Percentiles rank a stretch among this genome's conserved stretches.
Evolutionary conservation across 2,329 filamentous ascomycete genomes (phyloP).

Genomic region (Penicillium italicum): DNA sequence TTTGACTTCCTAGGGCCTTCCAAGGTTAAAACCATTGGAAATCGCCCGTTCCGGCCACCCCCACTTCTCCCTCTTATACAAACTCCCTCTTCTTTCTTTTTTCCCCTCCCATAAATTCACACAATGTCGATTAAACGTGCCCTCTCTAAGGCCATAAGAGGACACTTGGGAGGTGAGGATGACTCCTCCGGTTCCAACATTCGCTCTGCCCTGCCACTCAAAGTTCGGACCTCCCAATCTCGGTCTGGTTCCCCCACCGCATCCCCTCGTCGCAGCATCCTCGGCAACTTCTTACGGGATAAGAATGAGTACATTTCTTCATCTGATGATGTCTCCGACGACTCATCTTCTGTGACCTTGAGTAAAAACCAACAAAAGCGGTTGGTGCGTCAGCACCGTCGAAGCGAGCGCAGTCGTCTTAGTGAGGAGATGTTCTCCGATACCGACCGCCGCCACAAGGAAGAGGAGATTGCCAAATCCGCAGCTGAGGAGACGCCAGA

Average conservation of each 20-base stretch:
- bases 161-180: constrained; percentile 26
- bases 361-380: constrained; percentile 48
- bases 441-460: constrained; percentile 40
- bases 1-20: not conserved
- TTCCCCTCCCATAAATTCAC: not conserved
- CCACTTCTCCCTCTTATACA: constrained; percentile 7
- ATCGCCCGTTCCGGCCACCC: constrained; percentile 14
- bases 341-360: constrained; percentile 34
- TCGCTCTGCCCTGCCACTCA: constrained; percentile 21
- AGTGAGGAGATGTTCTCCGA: constrained; percentile 45
- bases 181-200: constrained; percentile 21
- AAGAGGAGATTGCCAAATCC: constrained; percentile 47
- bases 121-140: constrained; percentile 48
- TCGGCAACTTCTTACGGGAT: constrained; percentile 41
- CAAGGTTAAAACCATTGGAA: not conserved
- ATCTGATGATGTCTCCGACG: constrained; percentile 43
- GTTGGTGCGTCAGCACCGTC: constrained; percentile 40
- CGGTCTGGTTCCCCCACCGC: constrained; percentile 17
- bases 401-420: constrained; percentile 38
- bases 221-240: constrained; percentile 13
- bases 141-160: constrained; percentile 40
- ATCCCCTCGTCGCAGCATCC: constrained; percentile 40
- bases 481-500: constrained; percentile 55
- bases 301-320: constrained; percentile 40
- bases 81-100: not conserved